Conservation (phyloP, 805 yeast genomes). For the Starmerella kuoi region DNA sequence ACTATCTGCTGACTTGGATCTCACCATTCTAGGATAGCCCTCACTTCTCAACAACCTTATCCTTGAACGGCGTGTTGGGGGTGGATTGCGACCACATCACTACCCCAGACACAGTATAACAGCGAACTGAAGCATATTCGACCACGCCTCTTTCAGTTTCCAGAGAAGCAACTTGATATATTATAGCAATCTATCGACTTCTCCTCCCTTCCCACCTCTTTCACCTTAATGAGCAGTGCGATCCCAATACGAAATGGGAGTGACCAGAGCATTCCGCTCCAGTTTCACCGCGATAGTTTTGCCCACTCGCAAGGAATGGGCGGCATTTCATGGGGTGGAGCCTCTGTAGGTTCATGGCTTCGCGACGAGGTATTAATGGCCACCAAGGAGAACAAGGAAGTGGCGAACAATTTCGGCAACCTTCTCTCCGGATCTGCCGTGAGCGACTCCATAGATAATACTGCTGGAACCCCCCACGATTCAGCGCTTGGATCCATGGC, state of each 20-base stretch:
- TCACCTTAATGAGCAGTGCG: conserved; percentile 18
- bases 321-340: conserved; percentile 94
- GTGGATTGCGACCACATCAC: no score
- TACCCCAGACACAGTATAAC: no score
- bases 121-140: no score
- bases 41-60: no score
- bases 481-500: not conserved
- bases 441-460: conserved; percentile 2
- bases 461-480: conserved; percentile 3
- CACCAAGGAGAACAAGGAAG: conserved; percentile 17
- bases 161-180: no score
- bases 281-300: conserved; percentile 74
- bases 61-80: no score
- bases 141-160: no score
- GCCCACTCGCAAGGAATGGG: conserved; percentile 98
- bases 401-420: not conserved
- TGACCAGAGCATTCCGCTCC: conserved; percentile 19
- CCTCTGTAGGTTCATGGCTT: conserved; percentile 89
- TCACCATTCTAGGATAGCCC: no score
- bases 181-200: no score
- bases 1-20: no score
- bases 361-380: conserved; percentile 55
- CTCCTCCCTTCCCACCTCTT: not conserved
- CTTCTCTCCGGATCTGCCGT: conserved; percentile 12
- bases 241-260: conserved; percentile 17